Evolutionary conservation across 176 grass and related monocot genomes (phyloP), one percentile per base, ranked within the genome.

Genomic region (Oryza officinalis): DNA sequence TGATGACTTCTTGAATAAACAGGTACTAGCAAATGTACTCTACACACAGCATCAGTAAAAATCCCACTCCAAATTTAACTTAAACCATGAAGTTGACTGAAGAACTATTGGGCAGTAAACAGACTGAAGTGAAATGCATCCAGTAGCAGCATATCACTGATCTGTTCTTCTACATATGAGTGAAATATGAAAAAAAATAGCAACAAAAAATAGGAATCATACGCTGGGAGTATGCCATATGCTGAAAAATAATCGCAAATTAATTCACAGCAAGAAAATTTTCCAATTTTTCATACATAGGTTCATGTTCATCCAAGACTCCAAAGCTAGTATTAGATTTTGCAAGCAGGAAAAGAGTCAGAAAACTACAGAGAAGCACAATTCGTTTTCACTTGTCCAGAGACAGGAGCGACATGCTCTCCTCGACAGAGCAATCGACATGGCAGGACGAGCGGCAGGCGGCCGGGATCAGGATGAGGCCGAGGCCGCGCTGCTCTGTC

Each of bases 401-500:
- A 32, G 89, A 89, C 13, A 99, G 72, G 49, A 96, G 85, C 13
- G 91, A 87, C 89, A 96, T 79, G 65, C 92, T 84, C 77, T 94
- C 96, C 12, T 98, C 91, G 26, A 98, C 71, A 25, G 86, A 82
- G 87, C 93, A 95, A 68, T 96, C 93, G 10, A 89, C 83, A 80
- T 96, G 96, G 86, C 96, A 98, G 3, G 91, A 98, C 4, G 86
- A 94, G 2, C 93, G 87, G 78, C 96, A 98, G 13, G 93, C 43
- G 11, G 86, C 85, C 1, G 96, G 89, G 38, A 98, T 98, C 25
- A 98, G 83, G 75, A 98, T 96, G 59, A 98, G 89, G 9, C 96
- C 96, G 5, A 98, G 89, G 43, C 91, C 81, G 13, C 96, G 77
- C 71, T 98, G 91, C 27, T 98, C 96, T 50, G 81, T 84, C 0